These are phyloP conservation scores for Exophiala sp. DNA, from an alignment of 2,329 filamentous ascomycete species.

Conservation along the genomic window DNA sequence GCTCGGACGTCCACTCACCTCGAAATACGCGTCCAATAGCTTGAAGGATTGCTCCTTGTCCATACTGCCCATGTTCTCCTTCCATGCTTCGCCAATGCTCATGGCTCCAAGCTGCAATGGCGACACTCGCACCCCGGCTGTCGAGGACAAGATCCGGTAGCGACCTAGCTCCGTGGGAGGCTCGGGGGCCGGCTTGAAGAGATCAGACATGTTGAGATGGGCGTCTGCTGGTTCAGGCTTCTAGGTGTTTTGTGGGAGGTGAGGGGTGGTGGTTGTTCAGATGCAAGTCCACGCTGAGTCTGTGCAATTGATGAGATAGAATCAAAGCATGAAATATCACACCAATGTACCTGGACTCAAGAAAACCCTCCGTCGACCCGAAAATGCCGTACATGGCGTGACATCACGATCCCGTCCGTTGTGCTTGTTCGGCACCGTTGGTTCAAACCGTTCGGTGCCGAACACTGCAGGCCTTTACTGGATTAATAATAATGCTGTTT, in stretches of 20 bases:
- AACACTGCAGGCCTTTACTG: too few relatives aligned
- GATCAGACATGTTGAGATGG: constrained; percentile 25
- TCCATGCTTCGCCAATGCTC: constrained; percentile 37
- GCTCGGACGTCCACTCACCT: constrained; percentile 30
- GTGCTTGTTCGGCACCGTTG: too few relatives aligned
- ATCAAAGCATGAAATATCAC: too few relatives aligned
- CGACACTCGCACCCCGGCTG: constrained; percentile 60
- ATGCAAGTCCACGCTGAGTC: too few relatives aligned
- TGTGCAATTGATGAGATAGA: too few relatives aligned
- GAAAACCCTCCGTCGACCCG: too few relatives aligned
- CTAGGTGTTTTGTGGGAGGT: not conserved
- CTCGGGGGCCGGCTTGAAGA: constrained; percentile 41
- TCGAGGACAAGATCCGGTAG: constrained; percentile 61
- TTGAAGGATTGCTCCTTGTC: constrained; percentile 56
- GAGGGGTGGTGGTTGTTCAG: too few relatives aligned
- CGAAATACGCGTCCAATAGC: constrained; percentile 62
- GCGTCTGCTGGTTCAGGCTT: not conserved
- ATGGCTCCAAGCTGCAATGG: constrained; percentile 47
- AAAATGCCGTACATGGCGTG: too few relatives aligned
- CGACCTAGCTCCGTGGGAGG: constrained; percentile 57
- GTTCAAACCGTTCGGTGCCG: too few relatives aligned
- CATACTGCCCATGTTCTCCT: constrained; percentile 57
- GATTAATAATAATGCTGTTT: too few relatives aligned
- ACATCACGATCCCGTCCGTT: too few relatives aligned
- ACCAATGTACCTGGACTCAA: too few relatives aligned